Evolutionary conservation across 176 grass and related monocot genomes (phyloP), one percentile per base, ranked within the genome.

Genomic region (Lolium multiflorum): DNA sequence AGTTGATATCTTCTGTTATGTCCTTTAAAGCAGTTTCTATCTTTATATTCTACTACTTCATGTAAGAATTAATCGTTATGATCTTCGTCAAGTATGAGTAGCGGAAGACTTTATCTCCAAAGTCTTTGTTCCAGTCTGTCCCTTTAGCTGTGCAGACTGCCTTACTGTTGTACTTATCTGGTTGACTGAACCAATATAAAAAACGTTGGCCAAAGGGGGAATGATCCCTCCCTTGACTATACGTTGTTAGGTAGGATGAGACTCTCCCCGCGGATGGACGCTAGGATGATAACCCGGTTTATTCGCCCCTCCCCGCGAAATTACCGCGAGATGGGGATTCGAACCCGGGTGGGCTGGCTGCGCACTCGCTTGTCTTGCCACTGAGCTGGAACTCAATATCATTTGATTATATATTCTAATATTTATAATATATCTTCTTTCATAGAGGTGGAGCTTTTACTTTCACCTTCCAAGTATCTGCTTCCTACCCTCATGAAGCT

Each of bases 401-500:
- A 35, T 35, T 35, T 35, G 31, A 35, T 35, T 35, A 35, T 35
- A 35, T 35, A 35, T 35, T 35, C 17, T 25, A 4, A 74, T 58
- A 79, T 66, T 25, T 35, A 15, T 72, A 15, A 7, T 84, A 12
- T 60, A 12, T 57, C 76, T 31, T 84, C 0, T 28, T 58, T 74
- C 41, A 24, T 79, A 95, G 93, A 66, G 85, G 85, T 76, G 93
- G 93, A 41, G 13, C 73, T 50, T 95, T 95, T 79, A 56, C 80
- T 56, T 95, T 95, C 81, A 95, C 88, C 50, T 95, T 95, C 65
- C 88, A 95, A 64, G 84, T 94, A 15, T 81, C 92, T 87, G 84
- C 87, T 83, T 81, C 92, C 60, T 94, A 94, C 71, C 92, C 92
- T 77, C 92, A 94, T 12, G 92, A 94, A 38, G 87, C 89, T 10